Percentiles rank a stretch among this genome's conserved stretches.
phyloP scores from a whole-genome alignment of 129 eudicot species.

The Flaveria bidentis region DNA sequence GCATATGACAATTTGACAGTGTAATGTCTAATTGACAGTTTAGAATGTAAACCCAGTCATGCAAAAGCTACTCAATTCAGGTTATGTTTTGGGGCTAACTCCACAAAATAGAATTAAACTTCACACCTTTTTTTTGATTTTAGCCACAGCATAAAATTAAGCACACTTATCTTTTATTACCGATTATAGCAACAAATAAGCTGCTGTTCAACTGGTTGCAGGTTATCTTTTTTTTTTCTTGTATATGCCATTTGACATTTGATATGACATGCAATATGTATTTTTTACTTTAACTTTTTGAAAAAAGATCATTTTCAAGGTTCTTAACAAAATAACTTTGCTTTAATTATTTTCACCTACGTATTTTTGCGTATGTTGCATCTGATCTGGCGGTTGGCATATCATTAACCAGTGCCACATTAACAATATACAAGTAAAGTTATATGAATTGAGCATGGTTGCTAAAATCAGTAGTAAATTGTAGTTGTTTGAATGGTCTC shows the following conservation, averaged over 20 bases:
- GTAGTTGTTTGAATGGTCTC: not conserved
- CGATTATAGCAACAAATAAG: not conserved
- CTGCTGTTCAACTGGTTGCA: not conserved
- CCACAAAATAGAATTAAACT: not conserved
- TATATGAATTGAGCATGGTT: not conserved
- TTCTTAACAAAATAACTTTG: not conserved
- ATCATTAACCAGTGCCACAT: not conserved
- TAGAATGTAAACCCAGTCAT: not conserved
- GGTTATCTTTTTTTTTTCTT: not conserved
- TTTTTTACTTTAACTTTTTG: not conserved
- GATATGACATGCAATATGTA: not conserved
- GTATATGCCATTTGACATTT: not conserved
- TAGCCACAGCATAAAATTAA: not conserved
- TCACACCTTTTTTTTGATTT: not conserved
- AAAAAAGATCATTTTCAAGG: not conserved
- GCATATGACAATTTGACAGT: not conserved
- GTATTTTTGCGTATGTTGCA: not conserved
- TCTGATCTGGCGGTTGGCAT: not conserved
- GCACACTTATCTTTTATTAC: not conserved
- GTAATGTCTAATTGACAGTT: not conserved
- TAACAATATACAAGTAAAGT: not conserved
- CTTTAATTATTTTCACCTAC: not conserved
- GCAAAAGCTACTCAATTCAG: constrained; percentile 13
- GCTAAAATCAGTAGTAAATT: not conserved
- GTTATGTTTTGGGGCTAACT: not conserved